Base-by-base conservation (phyloP, 129 eudicot species). In the Helichrysum umbraculigerum region DNA sequence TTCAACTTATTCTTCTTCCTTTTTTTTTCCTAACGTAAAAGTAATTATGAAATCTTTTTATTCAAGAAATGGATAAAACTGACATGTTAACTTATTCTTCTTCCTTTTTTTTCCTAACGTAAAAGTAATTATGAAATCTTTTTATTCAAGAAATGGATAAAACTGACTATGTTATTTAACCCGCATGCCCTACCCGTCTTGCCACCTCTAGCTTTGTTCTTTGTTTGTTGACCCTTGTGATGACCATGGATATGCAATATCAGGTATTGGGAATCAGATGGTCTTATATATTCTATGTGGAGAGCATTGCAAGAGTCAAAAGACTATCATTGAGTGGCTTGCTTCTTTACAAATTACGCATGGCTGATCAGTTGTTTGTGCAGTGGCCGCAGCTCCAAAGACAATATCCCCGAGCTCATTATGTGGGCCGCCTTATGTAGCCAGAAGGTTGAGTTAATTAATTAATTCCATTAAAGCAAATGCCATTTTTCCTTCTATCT, bases 221-320 rank as follows among this genome's bases (percentile, higher is more conserved):
- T 30, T 6, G 3, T 9, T 11, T 11, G 42, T 56, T 64, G n/a
- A 57, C 63, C 54, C 42, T 39, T 60, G 73, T 41, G 66, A 17
- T 66, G 69, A 57, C 25, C 17, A 3, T 44, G 52, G 1, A 10
- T 16, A 12, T 81, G 50, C 12, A 58, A 32, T 57, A 76, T 29
- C 86, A 88, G 97, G 90, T 91, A 42, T 34, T 91, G 47, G 97
- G 97, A 42, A 79, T 94, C 65, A 87, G 92, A 77, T 94, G 98
- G 98, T 94, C 93, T 19, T 84, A 86, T 65, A 87, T 90, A 29
- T 91, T 94, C 82, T 94, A 88, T 65, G 87, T 91, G 33, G 98
- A 94, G 89, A 91, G 98, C 81, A 94, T 94, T 70, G 98, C 98
- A 66, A 85, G 97, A 86, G 97, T 91, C 51, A 86, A 80, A 80